Evolutionary conservation across 1,284 basidiomycete genomes (phyloP), one percentile per base, ranked within the genome.

Genomic region (Apiotrichum porosum): DNA sequence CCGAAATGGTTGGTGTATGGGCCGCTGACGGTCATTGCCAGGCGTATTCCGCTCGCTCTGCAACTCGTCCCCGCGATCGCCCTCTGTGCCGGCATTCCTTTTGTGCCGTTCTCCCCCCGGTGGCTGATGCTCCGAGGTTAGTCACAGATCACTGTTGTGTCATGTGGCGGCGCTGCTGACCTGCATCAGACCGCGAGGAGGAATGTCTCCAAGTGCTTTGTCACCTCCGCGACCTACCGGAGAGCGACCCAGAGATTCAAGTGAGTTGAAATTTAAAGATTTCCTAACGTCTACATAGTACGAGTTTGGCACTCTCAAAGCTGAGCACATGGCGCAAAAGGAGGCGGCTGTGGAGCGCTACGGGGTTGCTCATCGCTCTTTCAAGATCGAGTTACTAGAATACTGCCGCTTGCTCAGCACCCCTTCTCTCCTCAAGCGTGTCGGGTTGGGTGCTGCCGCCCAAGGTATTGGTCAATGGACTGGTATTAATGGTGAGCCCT

Each of bases 281-380:
- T 3, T 71, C 78, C 9, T 79, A 84, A 43, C 85, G 18, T 69
- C 84, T 12, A 81, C 89, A 6, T 81, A 85, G 56, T 83, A 86
- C 56, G 87, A 90, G 62, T 88, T 83, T 72, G 76, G 88, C 80
- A 84, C 88, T 63, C 84, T 90, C 70, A 83, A 83, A 56, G 85
- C 85, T 0, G 84, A 89, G 64, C 77, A 82, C 61, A 60, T 85
- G 3, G 86, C 87, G 54, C 84, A 87, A 66, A 77, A 80, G 55
- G 84, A 87, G 54, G 66, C 66, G 6, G 63, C 66, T 43, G 65
- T 66, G 56, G 71, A 73, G 53, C 61, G 69, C 49, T 73, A 73
- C 54, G 69, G 68, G n/a, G 39, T 54, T 15, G 51, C 64, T 9
- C 58, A 65, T 12, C 61, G 65, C 47, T 66, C 51, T 51, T 61